Conservation (phyloP, 345 rosid genomes). For the Isatis tinctoria region DNA sequence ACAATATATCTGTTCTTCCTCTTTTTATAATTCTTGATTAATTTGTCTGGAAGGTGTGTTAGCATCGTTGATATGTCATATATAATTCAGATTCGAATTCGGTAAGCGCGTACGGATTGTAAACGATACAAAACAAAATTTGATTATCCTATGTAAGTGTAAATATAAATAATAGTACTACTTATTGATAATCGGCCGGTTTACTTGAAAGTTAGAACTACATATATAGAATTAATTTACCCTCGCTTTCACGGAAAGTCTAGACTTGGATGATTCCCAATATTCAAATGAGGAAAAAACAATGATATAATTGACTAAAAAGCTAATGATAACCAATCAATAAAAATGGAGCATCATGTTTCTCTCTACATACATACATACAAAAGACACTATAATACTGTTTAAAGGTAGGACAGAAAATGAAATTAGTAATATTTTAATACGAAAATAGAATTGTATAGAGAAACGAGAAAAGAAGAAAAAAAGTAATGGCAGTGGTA, state of each 20-base stretch:
- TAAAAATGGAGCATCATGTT: constrained; percentile 31
- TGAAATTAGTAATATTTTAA: not conserved
- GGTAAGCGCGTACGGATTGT: not conserved
- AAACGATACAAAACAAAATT: not conserved
- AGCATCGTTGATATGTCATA: not conserved
- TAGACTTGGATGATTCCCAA: constrained; percentile 29
- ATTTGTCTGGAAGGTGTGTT: not conserved
- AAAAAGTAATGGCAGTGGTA: constrained; percentile 42
- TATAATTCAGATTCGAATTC: not conserved
- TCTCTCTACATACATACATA: constrained; percentile 11
- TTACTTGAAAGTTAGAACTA: not conserved
- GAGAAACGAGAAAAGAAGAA: constrained; percentile 9
- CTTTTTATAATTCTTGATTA: not conserved
- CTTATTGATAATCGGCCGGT: not conserved
- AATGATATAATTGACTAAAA: constrained; percentile 34
- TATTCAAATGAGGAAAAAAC: constrained; percentile 16
- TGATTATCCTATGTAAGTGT: not conserved
- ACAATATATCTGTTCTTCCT: not conserved
- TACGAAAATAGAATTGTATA: constrained; percentile 9
- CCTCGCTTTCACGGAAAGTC: constrained; percentile 34
- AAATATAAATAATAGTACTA: not conserved
- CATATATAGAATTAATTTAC: not conserved
- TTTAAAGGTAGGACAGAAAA: not conserved
- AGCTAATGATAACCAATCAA: constrained; percentile 36
- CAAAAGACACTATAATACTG: not conserved